Evolutionary conservation across 495 filamentous ascomycete species (phyloP), one percentile per base, ranked within the genome.

Genomic region (Penicillium cosmopolitanum): DNA sequence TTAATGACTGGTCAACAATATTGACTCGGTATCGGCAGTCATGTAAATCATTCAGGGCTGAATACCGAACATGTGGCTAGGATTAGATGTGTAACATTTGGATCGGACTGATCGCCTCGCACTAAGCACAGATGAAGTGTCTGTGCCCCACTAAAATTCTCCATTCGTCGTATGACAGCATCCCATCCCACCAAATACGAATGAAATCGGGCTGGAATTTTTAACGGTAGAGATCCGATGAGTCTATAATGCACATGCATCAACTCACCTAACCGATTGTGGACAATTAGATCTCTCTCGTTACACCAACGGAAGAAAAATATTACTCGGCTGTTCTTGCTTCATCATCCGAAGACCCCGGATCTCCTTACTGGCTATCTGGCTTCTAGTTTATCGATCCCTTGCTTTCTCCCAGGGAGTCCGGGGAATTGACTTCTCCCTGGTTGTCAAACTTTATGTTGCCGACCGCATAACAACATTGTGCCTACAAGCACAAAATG

Each of bases 351-450:
- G 15, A 38, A 38, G 11, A 12, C 11, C 36, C 36, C 12, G 6
- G 36, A 13, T 38, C 46, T 48, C 46, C 46, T 48, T 48, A 19
- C 46, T 28, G 46, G 46, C 46, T 15, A 1, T 28, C 1, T 28
- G 21, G 9, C n/a, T 48, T 25, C 19, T 48, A 48, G 46, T 2
- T 48, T 23, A 25, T n/a, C 15, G 19, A 15, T 9, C 46, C 46
- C 46, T 48, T 48, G 46, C 46, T 25, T 48, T 3, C 9, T 28
- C 15, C 23, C 23, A 13, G 23, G 19, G 18, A 15, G 9, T 23
- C 46, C 46, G 46, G 46, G 19, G 23, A 25, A 25, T 16, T 48
- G 46, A 48, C 21, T 48, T 48, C 46, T 48, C 46, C 46, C 21
- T 48, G 21, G 18, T 19, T 48, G 46, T 48, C 46, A 48, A 48